Percentiles rank a stretch among this genome's conserved stretches.
Evolutionary conservation across 441 rosid genomes (phyloP).

Genomic region (Corymbia citriodora): DNA sequence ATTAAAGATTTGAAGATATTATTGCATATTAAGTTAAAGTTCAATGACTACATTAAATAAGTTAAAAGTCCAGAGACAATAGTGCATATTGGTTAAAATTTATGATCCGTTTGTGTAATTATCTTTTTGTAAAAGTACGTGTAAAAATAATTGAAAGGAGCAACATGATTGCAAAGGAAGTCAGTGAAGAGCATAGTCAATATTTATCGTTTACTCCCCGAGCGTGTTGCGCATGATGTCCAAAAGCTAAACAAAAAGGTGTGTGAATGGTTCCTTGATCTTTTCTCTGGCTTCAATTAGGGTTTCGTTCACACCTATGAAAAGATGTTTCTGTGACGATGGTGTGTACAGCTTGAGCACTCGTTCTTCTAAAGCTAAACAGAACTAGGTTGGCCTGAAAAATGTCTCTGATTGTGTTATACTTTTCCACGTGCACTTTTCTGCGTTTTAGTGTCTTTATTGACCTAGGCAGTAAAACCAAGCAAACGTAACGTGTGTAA

Average conservation of each 20-base stretch:
- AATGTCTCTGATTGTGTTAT: neutral
- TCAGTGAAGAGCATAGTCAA: neutral
- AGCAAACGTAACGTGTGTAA: neutral
- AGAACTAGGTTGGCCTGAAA: neutral
- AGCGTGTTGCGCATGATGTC: neutral
- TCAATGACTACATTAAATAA: neutral
- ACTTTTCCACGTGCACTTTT: neutral
- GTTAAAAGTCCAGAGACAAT: accelerated
- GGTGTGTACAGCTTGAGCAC: neutral
- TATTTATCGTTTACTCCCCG: neutral
- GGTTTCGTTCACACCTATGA: neutral
- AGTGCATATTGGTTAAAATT: neutral
- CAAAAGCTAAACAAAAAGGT: neutral
- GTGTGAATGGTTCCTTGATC: neutral
- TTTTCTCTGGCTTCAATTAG: neutral
- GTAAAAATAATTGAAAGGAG: neutral
- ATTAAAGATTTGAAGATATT: accelerated
- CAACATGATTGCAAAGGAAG: neutral
- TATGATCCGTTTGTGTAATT: neutral
- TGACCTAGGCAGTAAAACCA: neutral
- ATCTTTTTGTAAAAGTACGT: neutral
- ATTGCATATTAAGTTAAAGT: neutral
- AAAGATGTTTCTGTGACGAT: neutral
- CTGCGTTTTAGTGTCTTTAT: neutral
- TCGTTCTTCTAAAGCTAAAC: neutral